Evolutionary conservation across 2,329 filamentous ascomycete species (phyloP), one percentile per base, ranked within the genome.

Genomic region (Ophioceras dolichostomum): DNA sequence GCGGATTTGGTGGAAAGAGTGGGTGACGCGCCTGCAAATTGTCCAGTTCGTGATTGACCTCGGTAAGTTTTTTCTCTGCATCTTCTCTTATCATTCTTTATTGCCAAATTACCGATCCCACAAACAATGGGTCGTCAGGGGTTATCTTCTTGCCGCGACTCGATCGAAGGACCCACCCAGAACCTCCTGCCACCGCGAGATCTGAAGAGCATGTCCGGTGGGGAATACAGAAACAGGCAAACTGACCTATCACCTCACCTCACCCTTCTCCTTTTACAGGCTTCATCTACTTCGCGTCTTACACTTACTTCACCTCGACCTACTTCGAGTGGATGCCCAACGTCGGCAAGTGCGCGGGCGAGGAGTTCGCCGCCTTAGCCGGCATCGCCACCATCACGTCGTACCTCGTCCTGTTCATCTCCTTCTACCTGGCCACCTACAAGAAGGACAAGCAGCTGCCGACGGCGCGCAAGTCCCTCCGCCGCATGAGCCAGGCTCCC

Each of bases 1-100:
- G 61, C 81, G 80, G 54, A 91, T 95, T 65, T 95, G 88, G 88
- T 96, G 89, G 89, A 96, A 96, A 82, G 86, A 95, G 67, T 96
- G 89, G 82, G 93, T 96, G 58, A 96, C 89, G 51, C 84, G 88
- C 56, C 82, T 95, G 56, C 89, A 96, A 66, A 96, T 96, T 62
- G 77, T 84, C 53, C 89, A 96, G 61, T 96, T 96, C 67, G 75
- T 96, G 59, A 89, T 96, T 60, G 89, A 95, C 63, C 81, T 96
- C 44, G 87, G 84, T 88, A 76, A 56, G 80, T 62, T 24, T 28
- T 33, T 16, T 14, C 24, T 10, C 10, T 29, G n/a, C 18, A 19
- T 26, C 29, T 29, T 24, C 14, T 26, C 22, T 16, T 29, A 29
- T 29, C 34, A n/a, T 36, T 5, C 12, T 17, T n/a, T n/a, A n/a